Percentiles rank a stretch among this genome's conserved stretches.
Conservation (phyloP, 2,329 filamentous ascomycete genomes). For the Alternaria brassicae region DNA sequence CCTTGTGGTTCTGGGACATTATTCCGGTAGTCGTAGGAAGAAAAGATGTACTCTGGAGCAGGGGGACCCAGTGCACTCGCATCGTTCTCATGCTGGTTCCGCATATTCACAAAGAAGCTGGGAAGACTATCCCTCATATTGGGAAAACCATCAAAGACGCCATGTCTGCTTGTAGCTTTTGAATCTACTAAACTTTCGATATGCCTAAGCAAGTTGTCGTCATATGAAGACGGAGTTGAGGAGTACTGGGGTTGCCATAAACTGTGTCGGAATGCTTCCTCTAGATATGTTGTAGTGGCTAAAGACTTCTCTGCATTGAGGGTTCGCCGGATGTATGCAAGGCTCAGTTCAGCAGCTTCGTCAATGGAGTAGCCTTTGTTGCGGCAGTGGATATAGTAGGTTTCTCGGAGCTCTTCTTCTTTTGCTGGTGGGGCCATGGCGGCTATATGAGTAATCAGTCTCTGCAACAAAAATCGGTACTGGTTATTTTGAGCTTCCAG, state of each 20-base stretch:
- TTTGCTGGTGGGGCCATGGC: neutral
- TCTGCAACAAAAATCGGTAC: neutral
- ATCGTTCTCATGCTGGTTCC: neutral
- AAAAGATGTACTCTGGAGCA: neutral
- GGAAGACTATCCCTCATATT: neutral
- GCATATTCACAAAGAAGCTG: neutral
- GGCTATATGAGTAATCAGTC: neutral
- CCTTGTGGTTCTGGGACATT: neutral
- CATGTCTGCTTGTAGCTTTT: too few relatives aligned
- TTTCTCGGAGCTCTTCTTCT: neutral
- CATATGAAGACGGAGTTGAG: neutral
- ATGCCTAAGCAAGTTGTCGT: neutral
- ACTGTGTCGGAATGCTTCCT: neutral
- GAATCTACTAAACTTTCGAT: neutral
- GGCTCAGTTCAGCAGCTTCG: neutral
- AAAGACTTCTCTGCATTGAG: neutral
- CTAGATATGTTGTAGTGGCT: neutral
- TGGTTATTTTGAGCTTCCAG: neutral
- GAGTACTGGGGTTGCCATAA: neutral
- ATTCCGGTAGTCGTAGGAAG: neutral
- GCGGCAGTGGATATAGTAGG: neutral
- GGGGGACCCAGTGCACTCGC: neutral
- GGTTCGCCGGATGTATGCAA: neutral
- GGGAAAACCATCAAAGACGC: neutral
- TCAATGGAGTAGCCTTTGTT: neutral